phyloP scores from a whole-genome alignment of 176 grass and related monocot genomes.

The Hsuehochloa calcarea region DNA sequence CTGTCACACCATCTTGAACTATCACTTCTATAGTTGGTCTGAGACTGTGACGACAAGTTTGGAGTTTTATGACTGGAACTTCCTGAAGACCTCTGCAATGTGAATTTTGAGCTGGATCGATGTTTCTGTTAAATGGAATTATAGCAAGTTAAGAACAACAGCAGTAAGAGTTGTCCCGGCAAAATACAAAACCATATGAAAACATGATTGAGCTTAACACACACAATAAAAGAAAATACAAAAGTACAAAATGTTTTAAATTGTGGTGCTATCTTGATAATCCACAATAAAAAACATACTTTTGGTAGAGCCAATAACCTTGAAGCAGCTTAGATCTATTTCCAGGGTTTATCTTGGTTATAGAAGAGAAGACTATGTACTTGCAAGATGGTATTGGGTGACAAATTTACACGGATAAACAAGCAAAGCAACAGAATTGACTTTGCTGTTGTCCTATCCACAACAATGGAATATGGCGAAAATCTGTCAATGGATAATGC shows the following conservation, averaged over 20 bases:
- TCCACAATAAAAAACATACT: not conserved
- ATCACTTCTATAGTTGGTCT: conserved; percentile 33
- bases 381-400: not conserved
- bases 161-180: not conserved
- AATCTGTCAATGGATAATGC: not conserved
- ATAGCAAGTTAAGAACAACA: conserved; percentile 14
- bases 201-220: not conserved
- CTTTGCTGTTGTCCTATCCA: not conserved
- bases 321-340: not conserved
- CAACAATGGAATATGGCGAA: not conserved
- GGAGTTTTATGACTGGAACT: conserved; percentile 43
- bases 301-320: conserved; percentile 13
- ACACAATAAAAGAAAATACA: not conserved
- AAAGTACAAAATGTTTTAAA: not conserved
- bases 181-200: not conserved
- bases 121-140: conserved; percentile 49
- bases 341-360: not conserved
- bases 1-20: conserved; percentile 38
- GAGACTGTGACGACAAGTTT: conserved; percentile 27
- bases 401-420: not conserved
- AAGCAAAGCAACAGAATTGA: not conserved
- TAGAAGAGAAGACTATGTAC: not conserved
- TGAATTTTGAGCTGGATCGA: conserved; percentile 62
- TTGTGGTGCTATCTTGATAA: not conserved
- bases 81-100: conserved; percentile 56